These are phyloP conservation scores for Graphium sp. DNA, from an alignment of 2,329 filamentous ascomycete species.

Conservation along the genomic window DNA sequence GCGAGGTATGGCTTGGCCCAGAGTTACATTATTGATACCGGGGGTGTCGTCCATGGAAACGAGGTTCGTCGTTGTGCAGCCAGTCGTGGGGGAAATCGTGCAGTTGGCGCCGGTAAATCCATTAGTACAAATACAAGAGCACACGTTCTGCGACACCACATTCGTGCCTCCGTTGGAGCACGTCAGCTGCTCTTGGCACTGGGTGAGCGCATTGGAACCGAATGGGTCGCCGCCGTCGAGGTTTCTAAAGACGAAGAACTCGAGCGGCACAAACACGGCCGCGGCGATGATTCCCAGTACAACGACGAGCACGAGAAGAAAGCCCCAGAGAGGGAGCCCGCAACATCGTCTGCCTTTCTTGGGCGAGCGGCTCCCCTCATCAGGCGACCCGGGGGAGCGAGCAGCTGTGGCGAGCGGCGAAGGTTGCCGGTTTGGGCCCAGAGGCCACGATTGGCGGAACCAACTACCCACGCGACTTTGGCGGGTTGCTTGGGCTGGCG, in stretches of 20 bases:
- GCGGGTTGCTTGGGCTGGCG: conserved; percentile 33
- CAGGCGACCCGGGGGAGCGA: conserved; percentile 5
- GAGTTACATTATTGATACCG: conserved; percentile 49
- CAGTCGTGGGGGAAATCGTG: conserved; percentile 24
- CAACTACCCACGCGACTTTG: conserved; percentile 27
- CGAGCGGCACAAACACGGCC: conserved; percentile 63
- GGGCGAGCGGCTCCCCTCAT: no score
- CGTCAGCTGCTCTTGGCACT: conserved; percentile 43
- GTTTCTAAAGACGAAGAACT: conserved; percentile 42
- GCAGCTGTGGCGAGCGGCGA: no score
- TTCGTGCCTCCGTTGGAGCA: conserved; percentile 74
- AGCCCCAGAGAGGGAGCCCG: conserved; percentile 66
- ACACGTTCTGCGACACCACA: conserved; percentile 48
- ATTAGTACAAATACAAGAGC: conserved; percentile 77
- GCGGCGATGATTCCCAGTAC: conserved; percentile 59
- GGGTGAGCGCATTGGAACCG: conserved; percentile 18
- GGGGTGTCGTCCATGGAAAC: conserved; percentile 18
- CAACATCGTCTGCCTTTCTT: conserved; percentile 43
- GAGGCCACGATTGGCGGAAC: conserved; percentile 37
- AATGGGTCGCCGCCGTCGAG: conserved; percentile 12
- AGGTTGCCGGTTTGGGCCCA: conserved; percentile 15
- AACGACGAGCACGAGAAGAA: conserved; percentile 48
- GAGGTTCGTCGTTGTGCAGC: conserved; percentile 34
- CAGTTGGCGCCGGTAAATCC: conserved; percentile 56
- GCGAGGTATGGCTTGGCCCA: conserved; percentile 64